Base-by-base conservation (phyloP, 305 asterid genomes). In the Fraxinus sp. region DNA sequence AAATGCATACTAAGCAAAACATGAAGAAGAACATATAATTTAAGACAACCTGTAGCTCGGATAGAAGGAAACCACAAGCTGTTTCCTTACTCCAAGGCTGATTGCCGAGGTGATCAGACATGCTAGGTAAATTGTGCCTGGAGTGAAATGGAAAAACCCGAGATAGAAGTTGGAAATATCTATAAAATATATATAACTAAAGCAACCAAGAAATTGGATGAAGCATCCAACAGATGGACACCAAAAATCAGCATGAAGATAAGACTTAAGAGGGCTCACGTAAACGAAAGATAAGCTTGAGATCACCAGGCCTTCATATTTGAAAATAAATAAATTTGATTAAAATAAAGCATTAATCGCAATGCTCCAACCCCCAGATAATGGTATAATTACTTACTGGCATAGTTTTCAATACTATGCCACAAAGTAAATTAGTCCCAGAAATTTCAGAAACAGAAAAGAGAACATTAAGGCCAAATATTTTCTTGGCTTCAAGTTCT, bases 41-140 rank as follows among this genome's bases (percentile, higher is more conserved):
- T 10, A 74, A 82, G 79, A 76, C 87, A 80, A 96, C 98, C 98
- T 96, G 93, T 72, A 96, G 88, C 89, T 96, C 97, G 32, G 92
- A 83, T 33, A 93, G 79, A 75, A 94, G 94, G 85, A 95, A 88
- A 78, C 83, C 88, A 86, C 98, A 94, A 22, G 92, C 89, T 80
- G 97, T 89, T 80, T 84, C 92, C 97, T 94, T 94, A 77, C 79
- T 85, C 86, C 82, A 81, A 77, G 75, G 80, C 79, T 71, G 86
- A 86, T 80, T 73, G 70, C n/a, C 77, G n/a, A 13, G 52, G 80
- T 39, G 33, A 22, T 81, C 75, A 84, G 79, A 79, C 74, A 59
- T 36, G 77, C 68, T 62, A 84, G 80, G 83, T 77, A 85, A 79
- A 57, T 78, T 78, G 77, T 4, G 36, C 80, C 82, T 64, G 62